Base-by-base conservation (phyloP, 202 grass and related monocot species). In the Zoysia matrella region DNA sequence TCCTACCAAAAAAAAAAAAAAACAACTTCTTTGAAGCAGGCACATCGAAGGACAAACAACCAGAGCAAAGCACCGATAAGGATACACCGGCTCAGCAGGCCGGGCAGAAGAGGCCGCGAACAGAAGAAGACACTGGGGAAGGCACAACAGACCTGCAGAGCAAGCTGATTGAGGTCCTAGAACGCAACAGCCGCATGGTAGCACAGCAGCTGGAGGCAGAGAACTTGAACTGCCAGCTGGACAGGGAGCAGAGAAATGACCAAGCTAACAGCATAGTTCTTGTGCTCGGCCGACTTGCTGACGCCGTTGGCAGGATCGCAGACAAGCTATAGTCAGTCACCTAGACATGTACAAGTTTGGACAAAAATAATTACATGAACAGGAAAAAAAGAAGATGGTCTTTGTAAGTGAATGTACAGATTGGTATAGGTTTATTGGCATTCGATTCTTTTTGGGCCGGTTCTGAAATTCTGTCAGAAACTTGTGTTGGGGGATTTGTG, bases 221-320 rank as follows among this genome's bases (percentile, higher is more conserved):
- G 69, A 95, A 98, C 70, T 10, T 65, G 47, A 95, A 98, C 73
- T 88, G 74, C 88, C 30, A 36, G 30, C 30, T 36, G 30, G 30
- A 36, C 30, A 36, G 30, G 30, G 30, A 36, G 30, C 30, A 95
- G 61, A 95, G 89, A 82, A 88, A 84, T 69, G 87, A 93, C 47
- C 90, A 98, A 72, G 83, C 85, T 14, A 78, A 85, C 63, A 89
- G 90, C 85, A 80, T 98, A 58, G 81, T 91, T 60, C 78, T 74
- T 16, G 89, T 98, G 48, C 92, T 98, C 16, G 86, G 91, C 67
- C 91, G 85, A 51, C 89, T 98, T 1, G 92, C 95, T 0, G 95
- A 95, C 60, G 90, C 90, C 22, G 90, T 98, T 69, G 87, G 90
- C 76, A 95, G 83, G 87, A 98, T 98, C 60, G 92, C 95, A 5